These are phyloP conservation scores for Rehmannia glutinosa DNA, from an alignment of 257 asterid genomes.

Conservation along the genomic window DNA sequence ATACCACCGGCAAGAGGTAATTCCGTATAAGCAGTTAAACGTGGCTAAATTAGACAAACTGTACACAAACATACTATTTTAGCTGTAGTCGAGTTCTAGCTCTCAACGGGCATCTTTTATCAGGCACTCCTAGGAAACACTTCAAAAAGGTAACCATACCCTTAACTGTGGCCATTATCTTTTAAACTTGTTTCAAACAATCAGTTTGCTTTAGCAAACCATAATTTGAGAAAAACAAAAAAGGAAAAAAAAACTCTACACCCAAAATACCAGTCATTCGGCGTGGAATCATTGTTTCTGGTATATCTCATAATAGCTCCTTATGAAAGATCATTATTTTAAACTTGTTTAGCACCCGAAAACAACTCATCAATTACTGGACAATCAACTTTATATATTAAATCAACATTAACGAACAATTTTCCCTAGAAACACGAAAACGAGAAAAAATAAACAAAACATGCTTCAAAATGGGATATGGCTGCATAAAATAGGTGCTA, in stretches of 20 bases:
- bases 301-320: too few relatives aligned
- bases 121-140: neutral
- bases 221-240: neutral
- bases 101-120: neutral
- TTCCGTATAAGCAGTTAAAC: too few relatives aligned
- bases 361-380: neutral
- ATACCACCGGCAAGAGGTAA: too few relatives aligned
- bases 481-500: neutral
- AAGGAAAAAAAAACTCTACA: neutral
- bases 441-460: neutral
- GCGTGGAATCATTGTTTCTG: too few relatives aligned
- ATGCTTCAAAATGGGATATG: neutral
- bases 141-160: too few relatives aligned
- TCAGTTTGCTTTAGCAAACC: neutral
- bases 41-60: too few relatives aligned
- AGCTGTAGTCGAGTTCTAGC: too few relatives aligned
- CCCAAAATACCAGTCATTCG: too few relatives aligned
- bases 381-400: neutral
- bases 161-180: too few relatives aligned
- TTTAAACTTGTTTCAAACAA: neutral
- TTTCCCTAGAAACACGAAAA: neutral
- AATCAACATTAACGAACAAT: neutral
- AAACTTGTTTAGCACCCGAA: neutral
- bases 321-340: neutral
- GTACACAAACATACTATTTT: too few relatives aligned